A percentile compares a stretch with the other conserved stretches of the same genome.
Conservation (phyloP, 2,329 filamentous ascomycete species). For the Neoascochyta sp. region DNA sequence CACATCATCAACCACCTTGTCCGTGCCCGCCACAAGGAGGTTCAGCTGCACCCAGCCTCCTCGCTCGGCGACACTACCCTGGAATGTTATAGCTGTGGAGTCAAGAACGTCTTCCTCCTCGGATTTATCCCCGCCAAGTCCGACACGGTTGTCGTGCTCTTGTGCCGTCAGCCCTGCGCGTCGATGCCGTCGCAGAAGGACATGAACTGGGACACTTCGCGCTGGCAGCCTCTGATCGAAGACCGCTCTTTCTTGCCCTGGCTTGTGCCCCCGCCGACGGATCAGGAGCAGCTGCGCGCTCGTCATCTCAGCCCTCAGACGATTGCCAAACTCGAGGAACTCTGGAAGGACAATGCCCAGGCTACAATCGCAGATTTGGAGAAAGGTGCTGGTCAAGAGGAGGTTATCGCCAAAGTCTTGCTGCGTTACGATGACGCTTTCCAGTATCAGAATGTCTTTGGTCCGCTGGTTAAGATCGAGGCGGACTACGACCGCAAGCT, state of each 20-base stretch:
- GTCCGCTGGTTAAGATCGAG: constrained; percentile 96
- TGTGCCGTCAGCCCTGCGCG: constrained; percentile 95
- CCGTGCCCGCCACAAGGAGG: constrained; percentile 95
- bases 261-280: constrained; percentile 84
- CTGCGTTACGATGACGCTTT: constrained; percentile 95
- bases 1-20: constrained; percentile 99
- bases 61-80: constrained; percentile 92
- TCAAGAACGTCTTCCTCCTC: constrained; percentile 97
- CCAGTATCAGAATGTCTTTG: constrained; percentile 98
- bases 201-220: constrained; percentile 98
- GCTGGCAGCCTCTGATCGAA: constrained; percentile 96
- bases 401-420: constrained; percentile 88
- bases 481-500: constrained; percentile 98
- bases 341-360: constrained; percentile 93
- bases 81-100: constrained; percentile 98
- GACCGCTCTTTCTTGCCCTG: constrained; percentile 92
- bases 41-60: constrained; percentile 90
- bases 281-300: constrained; percentile 92
- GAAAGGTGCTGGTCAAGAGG: constrained; percentile 85
- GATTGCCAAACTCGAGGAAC: constrained; percentile 93
- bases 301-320: constrained; percentile 89
- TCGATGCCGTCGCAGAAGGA: constrained; percentile 94
- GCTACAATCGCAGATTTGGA: constrained; percentile 90
- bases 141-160: constrained; percentile 92
- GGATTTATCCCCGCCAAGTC: constrained; percentile 99